phyloP scores from a whole-genome alignment of 495 filamentous ascomycete species.

The Hypoxylon perforatum region DNA sequence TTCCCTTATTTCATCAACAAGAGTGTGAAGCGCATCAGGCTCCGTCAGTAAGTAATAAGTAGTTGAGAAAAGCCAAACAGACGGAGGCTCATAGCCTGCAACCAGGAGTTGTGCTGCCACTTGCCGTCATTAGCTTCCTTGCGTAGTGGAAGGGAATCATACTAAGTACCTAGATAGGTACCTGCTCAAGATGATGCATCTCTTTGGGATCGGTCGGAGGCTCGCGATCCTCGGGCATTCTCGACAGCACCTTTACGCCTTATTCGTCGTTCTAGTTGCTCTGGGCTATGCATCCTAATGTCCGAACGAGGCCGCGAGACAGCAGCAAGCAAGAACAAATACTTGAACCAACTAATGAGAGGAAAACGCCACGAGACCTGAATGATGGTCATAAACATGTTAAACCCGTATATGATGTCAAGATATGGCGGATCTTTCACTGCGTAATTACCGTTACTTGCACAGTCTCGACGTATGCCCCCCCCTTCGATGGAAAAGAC shows the following conservation, averaged over 20 bases:
- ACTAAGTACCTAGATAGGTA: too few relatives aligned
- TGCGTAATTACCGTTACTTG: not conserved
- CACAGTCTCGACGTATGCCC: not conserved
- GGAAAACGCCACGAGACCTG: conserved; percentile 14
- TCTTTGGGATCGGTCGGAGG: conserved; percentile 4
- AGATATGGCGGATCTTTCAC: conserved; percentile 1
- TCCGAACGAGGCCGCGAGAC: not conserved
- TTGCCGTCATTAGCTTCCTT: too few relatives aligned
- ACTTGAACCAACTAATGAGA: not conserved
- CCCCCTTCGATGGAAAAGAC: too few relatives aligned
- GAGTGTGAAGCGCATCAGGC: conserved; percentile 15
- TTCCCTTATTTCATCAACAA: not conserved
- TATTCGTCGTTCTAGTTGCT: not conserved
- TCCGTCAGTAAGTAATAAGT: conserved; percentile 40
- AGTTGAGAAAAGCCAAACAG: conserved; percentile 5
- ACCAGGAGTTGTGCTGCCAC: conserved; percentile 14
- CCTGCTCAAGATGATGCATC: conserved; percentile 8
- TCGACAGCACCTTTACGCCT: not conserved
- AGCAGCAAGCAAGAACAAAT: not conserved
- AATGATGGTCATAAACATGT: not conserved
- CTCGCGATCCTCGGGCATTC: not conserved
- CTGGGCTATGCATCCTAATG: not conserved
- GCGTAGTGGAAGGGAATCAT: too few relatives aligned
- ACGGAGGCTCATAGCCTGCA: conserved; percentile 6
- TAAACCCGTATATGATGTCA: conserved; percentile 2